Conservation (phyloP, 805 yeast species). For the Myxozyma monticola region DNA sequence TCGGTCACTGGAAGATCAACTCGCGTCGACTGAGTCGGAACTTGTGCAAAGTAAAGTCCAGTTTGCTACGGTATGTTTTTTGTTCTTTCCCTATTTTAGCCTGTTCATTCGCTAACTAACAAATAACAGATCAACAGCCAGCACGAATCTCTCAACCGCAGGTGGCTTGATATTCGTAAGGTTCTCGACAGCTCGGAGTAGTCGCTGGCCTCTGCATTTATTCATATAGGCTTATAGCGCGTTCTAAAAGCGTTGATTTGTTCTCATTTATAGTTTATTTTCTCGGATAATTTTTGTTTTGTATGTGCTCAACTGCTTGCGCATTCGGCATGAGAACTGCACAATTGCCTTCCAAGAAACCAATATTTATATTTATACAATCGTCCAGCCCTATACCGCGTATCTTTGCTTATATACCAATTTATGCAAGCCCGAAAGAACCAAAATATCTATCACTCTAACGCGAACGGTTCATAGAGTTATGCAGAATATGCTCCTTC, state of each 20-base stretch:
- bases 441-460: background rate
- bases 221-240: too few species aligned
- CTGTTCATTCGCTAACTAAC: slow-evolving; percentile 7
- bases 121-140: slow-evolving; percentile 29
- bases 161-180: slow-evolving; percentile 41
- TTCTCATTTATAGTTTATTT: too few species aligned
- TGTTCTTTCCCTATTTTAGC: background rate
- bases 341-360: background rate
- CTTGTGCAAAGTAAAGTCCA: slow-evolving; percentile 38
- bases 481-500: slow-evolving; percentile 27
- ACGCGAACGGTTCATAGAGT: slow-evolving; percentile 8
- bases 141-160: slow-evolving; percentile 36
- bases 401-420: too few species aligned
- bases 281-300: too few species aligned
- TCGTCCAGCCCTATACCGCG: too few species aligned
- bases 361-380: too few species aligned
- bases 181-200: slow-evolving; percentile 30
- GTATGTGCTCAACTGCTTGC: too few species aligned
- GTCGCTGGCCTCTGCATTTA: too few species aligned
- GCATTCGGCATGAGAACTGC: too few species aligned
- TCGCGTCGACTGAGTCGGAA: slow-evolving; percentile 47
- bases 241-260: too few species aligned
- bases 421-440: too few species aligned
- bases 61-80: slow-evolving; percentile 29
- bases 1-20: slow-evolving; percentile 54